Evolutionary conservation across 1,284 basidiomycete species (phyloP), one percentile per base, ranked within the genome.

Genomic region (Malassezia yamatoensis): DNA sequence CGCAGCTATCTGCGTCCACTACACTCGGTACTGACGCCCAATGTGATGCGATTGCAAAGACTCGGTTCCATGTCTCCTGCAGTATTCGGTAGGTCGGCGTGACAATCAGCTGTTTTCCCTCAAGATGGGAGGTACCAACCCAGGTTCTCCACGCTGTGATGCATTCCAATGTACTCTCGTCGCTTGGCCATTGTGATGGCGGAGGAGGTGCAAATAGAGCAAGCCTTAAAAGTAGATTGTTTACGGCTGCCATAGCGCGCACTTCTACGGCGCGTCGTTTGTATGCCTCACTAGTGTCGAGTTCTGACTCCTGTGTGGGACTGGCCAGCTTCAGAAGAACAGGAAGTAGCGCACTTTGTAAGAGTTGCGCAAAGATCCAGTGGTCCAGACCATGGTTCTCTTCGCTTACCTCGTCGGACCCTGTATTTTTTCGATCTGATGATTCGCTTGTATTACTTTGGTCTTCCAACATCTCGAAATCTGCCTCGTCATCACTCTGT

Each of bases 231-330:
- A 70, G 53, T 11, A 64, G 12, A 39, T 72, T 70, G 53, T 64
- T 61, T 44, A 68, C 57, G 10, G 63, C 69, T 20, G 66, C 64
- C 11, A 72, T 55, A 13, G 67, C 64, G 20, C 68, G 66, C 5
- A 51, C 35, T 49, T 63, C 58, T 13, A 70, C 43, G 3, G 52
- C 63, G 6, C 65, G 53, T 5, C 62, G 57, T 51, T 12, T 6
- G 20, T 46, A 33, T 18, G 39, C 58, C 1, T 16, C 8, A 15
- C 16, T 24, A 10, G 35, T 38, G 18, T 40, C 24, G 16, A 16
- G 16, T 9, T 42, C 37, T 7, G 49, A 55, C 5, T 55, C 59
- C 41, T 60, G 54, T n/a, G 57, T 54, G 9, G 66, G 66, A 32
- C 59, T 40, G 0, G 65, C 59, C 6, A 62, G 54, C 3, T 58